phyloP scores from a whole-genome alignment of 2,329 filamentous ascomycete genomes.

The Neurospora crassa region DNA sequence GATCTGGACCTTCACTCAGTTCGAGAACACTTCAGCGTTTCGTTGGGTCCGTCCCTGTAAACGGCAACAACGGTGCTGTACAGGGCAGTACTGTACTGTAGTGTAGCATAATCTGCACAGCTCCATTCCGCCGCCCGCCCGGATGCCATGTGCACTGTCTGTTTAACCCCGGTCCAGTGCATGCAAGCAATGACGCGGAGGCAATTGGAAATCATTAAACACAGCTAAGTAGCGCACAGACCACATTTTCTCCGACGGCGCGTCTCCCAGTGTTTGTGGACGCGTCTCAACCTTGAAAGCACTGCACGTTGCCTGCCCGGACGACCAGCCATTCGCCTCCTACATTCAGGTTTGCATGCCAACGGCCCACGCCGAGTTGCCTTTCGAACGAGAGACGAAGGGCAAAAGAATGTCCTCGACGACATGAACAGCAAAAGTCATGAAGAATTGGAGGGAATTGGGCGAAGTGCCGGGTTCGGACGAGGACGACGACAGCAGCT shows the following conservation, averaged over 20 bases:
- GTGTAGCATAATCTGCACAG: neutral
- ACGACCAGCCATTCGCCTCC: neutral
- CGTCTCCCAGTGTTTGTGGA: conserved; percentile 2
- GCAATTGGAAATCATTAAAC: neutral
- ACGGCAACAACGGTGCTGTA: neutral
- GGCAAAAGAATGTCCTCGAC: conserved; percentile 2
- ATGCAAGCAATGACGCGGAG: neutral
- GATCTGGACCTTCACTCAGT: neutral
- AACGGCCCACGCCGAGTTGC: neutral
- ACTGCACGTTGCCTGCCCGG: neutral
- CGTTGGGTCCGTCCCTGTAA: neutral
- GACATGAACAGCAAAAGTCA: conserved; percentile 19
- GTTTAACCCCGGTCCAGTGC: neutral
- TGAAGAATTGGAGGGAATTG: conserved; percentile 40
- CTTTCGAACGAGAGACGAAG: neutral
- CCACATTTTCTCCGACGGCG: neutral
- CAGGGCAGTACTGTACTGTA: neutral
- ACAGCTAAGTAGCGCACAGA: neutral
- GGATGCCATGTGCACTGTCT: neutral
- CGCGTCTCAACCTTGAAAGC: conserved; percentile 1
- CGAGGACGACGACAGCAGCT: conserved; percentile 28
- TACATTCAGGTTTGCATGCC: neutral
- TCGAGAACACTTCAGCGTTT: neutral
- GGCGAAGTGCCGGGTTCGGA: conserved; percentile 43
- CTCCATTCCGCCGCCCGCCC: neutral